These are phyloP conservation scores for Ceraceosorus bombacis DNA, from an alignment of 1,284 basidiomycete species.

Conservation along the genomic window DNA sequence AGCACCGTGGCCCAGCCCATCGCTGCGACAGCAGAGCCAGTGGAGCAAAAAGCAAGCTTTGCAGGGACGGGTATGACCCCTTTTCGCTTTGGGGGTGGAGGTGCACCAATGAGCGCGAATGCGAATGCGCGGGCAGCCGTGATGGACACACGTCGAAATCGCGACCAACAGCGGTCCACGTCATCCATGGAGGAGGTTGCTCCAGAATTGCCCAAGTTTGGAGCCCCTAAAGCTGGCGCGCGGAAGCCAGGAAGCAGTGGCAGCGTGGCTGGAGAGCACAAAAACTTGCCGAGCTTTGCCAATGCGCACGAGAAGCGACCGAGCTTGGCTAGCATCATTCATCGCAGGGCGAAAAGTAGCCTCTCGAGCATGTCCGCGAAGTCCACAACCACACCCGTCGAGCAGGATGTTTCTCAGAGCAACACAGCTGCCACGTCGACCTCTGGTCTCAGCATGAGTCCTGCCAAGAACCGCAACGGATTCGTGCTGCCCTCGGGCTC, in stretches of 20 bases:
- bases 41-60: slow-evolving; percentile 29
- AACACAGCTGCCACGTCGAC: too few species aligned
- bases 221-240: not conserved
- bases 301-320: too few species aligned
- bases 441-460: too few species aligned
- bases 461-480: too few species aligned
- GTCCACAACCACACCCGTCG: too few species aligned
- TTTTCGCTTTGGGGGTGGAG: slow-evolving; percentile 42
- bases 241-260: not conserved
- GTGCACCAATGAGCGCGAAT: slow-evolving; percentile 7
- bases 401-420: too few species aligned
- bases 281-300: too few species aligned
- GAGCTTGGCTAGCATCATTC: too few species aligned
- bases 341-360: too few species aligned
- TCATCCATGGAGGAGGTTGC: not conserved
- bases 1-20: not conserved
- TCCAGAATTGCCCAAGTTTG: not conserved
- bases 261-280: too few species aligned
- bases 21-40: not conserved
- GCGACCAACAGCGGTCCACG: slow-evolving; percentile 4
- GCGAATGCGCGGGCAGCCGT: not conserved
- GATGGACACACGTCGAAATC: not conserved
- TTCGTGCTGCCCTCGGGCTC: too few species aligned
- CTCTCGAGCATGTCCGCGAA: too few species aligned
- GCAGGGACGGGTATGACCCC: slow-evolving; percentile 36